Base-by-base conservation (phyloP, 2,329 filamentous ascomycete species). In the Alternaria sp. region DNA sequence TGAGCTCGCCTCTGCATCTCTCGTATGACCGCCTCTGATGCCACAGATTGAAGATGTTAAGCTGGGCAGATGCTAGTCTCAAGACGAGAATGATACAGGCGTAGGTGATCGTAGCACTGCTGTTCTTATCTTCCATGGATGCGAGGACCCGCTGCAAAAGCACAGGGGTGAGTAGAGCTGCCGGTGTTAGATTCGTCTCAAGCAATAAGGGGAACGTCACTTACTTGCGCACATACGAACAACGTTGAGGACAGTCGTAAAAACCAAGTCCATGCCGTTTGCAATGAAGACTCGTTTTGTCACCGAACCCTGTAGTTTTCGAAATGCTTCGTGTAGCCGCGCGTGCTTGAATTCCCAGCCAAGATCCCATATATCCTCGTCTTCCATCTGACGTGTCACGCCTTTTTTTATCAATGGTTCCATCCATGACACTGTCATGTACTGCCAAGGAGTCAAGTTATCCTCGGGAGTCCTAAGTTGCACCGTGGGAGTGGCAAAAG, bases 361-460 rank as follows among this genome's bases (percentile, higher is more conserved):
- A 0, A 97, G 81, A 43, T 86, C 83, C 94, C 94, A 97, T 2
- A 97, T 91, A 75, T 97, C 93, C 41, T 90, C 87, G 43, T 94
- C 89, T 37, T 93, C 82, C 9, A 97, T 82, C 69, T 93, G 90
- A 44, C 88, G 84, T 28, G 83, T 82, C 45, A 84, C 86, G 2
- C 90, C 92, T 23, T 89, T 79, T 2, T 83, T 81, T 12, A 96
- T 93, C 7, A 97, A 80, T 0, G 93, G 90, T 1, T 84, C 83
- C 81, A 97, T 90, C 94, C 94, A 97, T 0, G 88, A 92, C 26
- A 97, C 90, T 6, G 88, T 90, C 87, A 95, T 91, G 80, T 93
- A 97, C 69, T 94, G 91, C 87, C 92, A 94, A 1, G 94, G 83
- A 0, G 86, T 91, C 23, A 97, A 78, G 66, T 91, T 89, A 70